phyloP scores from a whole-genome alignment of 2,329 filamentous ascomycete genomes.

The Aspergillus sp. region DNA sequence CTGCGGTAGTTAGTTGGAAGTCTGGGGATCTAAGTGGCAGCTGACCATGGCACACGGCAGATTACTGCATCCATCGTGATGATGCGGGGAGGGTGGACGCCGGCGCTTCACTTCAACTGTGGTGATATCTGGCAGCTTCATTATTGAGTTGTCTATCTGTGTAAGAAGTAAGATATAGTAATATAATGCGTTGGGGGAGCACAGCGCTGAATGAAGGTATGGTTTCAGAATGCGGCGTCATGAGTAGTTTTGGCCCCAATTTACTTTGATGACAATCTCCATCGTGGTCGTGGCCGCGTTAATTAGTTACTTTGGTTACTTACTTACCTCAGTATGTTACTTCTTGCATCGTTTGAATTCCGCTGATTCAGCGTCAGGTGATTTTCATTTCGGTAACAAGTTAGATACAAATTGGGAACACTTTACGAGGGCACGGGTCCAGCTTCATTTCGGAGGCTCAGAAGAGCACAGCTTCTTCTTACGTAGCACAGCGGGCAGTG shows the following conservation, averaged over 20 bases:
- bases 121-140: too few species aligned
- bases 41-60: background rate
- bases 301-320: background rate
- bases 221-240: constrained; percentile 9
- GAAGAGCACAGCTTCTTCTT: background rate
- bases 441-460: background rate
- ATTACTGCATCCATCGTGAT: background rate
- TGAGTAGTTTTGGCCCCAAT: constrained; percentile 5
- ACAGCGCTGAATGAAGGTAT: background rate
- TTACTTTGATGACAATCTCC: background rate
- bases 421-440: background rate
- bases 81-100: background rate
- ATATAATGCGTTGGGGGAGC: background rate
- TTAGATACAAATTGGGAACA: background rate
- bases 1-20: background rate
- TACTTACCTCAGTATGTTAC: background rate
- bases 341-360: background rate
- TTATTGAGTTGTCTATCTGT: background rate
- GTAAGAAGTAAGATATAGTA: background rate
- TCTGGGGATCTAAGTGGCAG: background rate
- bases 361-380: background rate
- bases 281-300: background rate
- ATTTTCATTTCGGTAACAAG: background rate
- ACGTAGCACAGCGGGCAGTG: background rate
- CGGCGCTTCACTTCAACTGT: background rate